These are phyloP conservation scores for Claviceps purpurea DNA, from an alignment of 2,329 filamentous ascomycete species.

Conservation along the genomic window DNA sequence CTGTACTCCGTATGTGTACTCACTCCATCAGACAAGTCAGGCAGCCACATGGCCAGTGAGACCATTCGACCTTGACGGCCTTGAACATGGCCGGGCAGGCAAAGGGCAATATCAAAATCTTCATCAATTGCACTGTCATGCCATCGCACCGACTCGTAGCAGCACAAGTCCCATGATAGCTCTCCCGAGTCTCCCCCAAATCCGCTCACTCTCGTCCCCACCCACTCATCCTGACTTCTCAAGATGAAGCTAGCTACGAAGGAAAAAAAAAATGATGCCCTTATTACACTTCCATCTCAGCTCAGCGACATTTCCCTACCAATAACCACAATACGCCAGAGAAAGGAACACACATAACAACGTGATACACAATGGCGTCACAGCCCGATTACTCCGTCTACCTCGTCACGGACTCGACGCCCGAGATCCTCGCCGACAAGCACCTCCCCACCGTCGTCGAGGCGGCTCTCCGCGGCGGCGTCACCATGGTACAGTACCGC, in stretches of 20 bases:
- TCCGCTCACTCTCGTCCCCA: neutral
- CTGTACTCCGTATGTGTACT: too few species aligned
- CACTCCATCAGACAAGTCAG: too few species aligned
- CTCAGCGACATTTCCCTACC: too few species aligned
- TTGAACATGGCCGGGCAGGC: too few species aligned
- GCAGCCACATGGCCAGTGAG: too few species aligned
- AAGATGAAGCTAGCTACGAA: neutral
- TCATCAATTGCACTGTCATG: too few species aligned
- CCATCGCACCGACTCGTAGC: neutral
- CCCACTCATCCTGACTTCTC: neutral
- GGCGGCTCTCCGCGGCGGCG: slow-evolving; percentile 63
- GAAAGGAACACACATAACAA: neutral
- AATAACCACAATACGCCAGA: neutral
- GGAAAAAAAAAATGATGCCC: neutral
- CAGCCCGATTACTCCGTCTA: slow-evolving; percentile 67
- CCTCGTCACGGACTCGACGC: slow-evolving; percentile 87
- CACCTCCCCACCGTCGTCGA: slow-evolving; percentile 63
- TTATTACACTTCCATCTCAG: neutral
- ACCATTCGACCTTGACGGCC: too few species aligned
- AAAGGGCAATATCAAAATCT: too few species aligned
- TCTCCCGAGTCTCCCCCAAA: neutral
- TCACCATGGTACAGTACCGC: slow-evolving; percentile 77
- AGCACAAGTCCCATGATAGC: neutral
- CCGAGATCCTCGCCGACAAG: slow-evolving; percentile 59
- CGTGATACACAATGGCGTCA: neutral